Evolutionary conservation across 2,329 filamentous ascomycete genomes (phyloP).

Genomic region (Colletotrichum sojae): DNA sequence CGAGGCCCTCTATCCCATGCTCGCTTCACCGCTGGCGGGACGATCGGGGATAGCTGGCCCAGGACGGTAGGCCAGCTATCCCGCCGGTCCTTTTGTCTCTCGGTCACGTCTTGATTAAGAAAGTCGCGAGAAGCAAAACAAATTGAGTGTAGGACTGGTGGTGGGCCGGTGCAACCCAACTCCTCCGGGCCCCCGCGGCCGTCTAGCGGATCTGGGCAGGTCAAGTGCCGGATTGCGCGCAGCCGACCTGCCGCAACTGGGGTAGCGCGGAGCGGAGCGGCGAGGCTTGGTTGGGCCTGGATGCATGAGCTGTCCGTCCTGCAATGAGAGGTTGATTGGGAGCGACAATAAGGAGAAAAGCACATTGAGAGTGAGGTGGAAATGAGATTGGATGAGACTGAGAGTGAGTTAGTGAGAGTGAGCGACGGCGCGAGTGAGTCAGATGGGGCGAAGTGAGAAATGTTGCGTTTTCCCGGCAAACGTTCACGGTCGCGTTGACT

Average conservation of each 20-base stretch:
- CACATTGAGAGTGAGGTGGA: neutral
- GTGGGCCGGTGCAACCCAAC: conserved; percentile 24
- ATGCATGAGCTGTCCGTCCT: conserved; percentile 1
- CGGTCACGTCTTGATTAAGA: conserved; percentile 34
- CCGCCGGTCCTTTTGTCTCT: conserved; percentile 13
- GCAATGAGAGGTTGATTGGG: neutral
- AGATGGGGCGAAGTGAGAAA: no score
- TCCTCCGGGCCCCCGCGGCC: conserved; percentile 22
- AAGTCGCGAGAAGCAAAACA: conserved; percentile 9
- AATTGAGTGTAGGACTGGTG: neutral
- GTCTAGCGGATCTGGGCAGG: conserved; percentile 32
- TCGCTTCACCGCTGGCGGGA: conserved; percentile 19
- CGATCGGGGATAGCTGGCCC: neutral
- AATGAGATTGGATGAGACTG: neutral
- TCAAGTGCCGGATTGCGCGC: conserved; percentile 36
- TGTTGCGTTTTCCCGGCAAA: no score
- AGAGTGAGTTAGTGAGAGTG: no score
- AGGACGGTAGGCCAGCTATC: neutral
- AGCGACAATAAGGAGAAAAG: neutral
- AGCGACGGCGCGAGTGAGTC: no score
- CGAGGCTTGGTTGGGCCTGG: conserved; percentile 17
- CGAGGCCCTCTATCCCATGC: conserved; percentile 13
- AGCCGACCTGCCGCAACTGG: conserved; percentile 37
- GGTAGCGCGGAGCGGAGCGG: conserved; percentile 30
- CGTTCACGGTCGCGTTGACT: no score